Evolutionary conservation across 768 basidiomycete genomes (phyloP), one percentile per base, ranked within the genome.

Genomic region (Suillus sp.): DNA sequence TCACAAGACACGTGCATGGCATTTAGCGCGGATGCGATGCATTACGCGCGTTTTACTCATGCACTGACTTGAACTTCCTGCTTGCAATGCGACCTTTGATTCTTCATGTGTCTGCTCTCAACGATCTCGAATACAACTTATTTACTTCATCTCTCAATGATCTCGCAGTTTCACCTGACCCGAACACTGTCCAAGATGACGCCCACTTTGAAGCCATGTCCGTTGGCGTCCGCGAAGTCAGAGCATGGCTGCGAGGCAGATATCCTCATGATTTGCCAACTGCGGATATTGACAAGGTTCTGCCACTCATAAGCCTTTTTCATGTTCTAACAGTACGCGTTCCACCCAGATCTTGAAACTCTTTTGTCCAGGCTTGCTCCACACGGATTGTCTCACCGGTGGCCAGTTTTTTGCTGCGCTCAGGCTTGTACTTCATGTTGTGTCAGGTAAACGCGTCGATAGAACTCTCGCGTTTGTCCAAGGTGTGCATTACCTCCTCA

Each of bases 381-480:
- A 78, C 11, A 75, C 78, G 9, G 88, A 90, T 67, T 75, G 77
- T 2, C 77, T 93, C 38, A 79, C 80, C 11, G 86, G 87, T 1
- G 87, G 88, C 18, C 88, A 93, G 68, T 91, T 93, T 71, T 93
- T 93, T 68, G 91, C 91, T 9, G 86, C 83, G 0, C 76, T 92
- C 27, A 77, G 92, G 45, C 83, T 93, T 2, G 83, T 89, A 1
- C 72, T 84, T 8, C 91, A 93, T 61, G 83, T 79, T 40, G 81
- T 85, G 68, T 69, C 69, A n/a, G 90, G 90, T 13, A 85, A 83
- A 62, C 81, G 84, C 9, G 74, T 90, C 2, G 90, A 93, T 63
- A 78, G 86, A 50, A 78, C 79, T 8, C 80, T 93, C 34, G 90
- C 88, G 0, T 93, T 93, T 66, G 82, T 89, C 1, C 92, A 93